These are phyloP conservation scores for Pythium sp. DNA, from an alignment of 352 stramenopile genomes.

Conservation along the genomic window DNA sequence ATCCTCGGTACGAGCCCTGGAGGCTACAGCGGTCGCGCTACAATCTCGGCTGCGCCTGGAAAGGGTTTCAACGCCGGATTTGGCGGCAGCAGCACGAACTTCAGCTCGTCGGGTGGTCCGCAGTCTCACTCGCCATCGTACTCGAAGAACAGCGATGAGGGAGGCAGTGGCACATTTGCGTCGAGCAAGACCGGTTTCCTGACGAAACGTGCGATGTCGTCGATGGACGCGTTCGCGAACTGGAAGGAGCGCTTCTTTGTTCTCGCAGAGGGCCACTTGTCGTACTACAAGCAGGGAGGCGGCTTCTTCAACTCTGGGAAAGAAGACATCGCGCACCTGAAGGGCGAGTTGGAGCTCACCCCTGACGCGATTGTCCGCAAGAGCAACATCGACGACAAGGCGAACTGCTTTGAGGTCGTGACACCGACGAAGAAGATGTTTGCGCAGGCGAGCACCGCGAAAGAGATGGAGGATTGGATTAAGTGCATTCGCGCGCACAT, in stretches of 20 bases:
- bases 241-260: conserved; percentile 90
- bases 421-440: conserved; percentile 86
- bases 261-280: conserved; percentile 76
- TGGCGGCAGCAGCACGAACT: conserved; percentile 20
- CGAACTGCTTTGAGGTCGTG: conserved; percentile 85
- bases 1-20: conserved; percentile 40
- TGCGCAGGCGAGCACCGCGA: conserved; percentile 72
- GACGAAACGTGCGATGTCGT: conserved; percentile 84
- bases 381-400: conserved; percentile 83
- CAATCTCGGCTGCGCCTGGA: conserved; percentile 48
- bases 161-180: conserved; percentile 47
- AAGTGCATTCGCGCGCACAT: conserved; percentile 81
- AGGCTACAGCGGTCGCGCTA: conserved; percentile 44
- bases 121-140: conserved; percentile 16
- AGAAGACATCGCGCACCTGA: conserved; percentile 84
- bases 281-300: conserved; percentile 85
- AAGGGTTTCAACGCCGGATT: conserved; percentile 25
- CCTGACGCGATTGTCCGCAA: conserved; percentile 78
- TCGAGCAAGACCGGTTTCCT: conserved; percentile 84
- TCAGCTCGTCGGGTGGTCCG: conserved; percentile 16
- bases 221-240: conserved; percentile 86
- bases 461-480: conserved; percentile 87
- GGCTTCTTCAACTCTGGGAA: conserved; percentile 86
- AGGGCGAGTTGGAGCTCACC: conserved; percentile 80
- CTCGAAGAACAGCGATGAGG: conserved; percentile 25